Conservation (phyloP, 306 rosid genomes). For the Dicorynia guianensis region DNA sequence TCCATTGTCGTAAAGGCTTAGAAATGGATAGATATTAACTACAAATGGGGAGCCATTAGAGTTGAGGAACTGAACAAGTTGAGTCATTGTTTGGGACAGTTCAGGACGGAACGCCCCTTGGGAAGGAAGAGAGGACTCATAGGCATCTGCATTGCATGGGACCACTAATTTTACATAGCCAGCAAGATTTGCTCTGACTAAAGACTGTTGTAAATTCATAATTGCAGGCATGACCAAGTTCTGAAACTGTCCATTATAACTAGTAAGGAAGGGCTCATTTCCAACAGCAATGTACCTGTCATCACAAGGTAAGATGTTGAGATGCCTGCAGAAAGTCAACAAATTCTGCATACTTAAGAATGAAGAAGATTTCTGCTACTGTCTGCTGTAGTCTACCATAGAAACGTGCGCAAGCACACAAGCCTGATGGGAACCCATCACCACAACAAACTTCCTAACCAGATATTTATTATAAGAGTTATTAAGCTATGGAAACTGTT, state of each 20-base stretch:
- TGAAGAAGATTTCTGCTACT: neutral
- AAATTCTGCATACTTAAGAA: neutral
- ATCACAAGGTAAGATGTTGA: conserved; percentile 33
- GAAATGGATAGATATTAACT: conserved; percentile 93
- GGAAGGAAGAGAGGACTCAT: conserved; percentile 85
- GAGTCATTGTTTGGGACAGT: conserved; percentile 72
- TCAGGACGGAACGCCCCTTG: conserved; percentile 93
- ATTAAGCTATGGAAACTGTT: too few relatives aligned
- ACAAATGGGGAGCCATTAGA: conserved; percentile 93
- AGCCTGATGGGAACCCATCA: too few relatives aligned
- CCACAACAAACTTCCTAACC: too few relatives aligned
- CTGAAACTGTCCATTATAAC: conserved; percentile 81
- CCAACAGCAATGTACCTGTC: conserved; percentile 91
- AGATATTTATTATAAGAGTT: too few relatives aligned
- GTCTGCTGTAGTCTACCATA: neutral
- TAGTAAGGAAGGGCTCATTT: conserved; percentile 91
- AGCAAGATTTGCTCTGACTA: conserved; percentile 82
- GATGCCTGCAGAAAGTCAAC: conserved; percentile 27
- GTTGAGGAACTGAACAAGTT: conserved; percentile 80
- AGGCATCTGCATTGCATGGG: conserved; percentile 97
- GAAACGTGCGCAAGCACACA: too few relatives aligned
- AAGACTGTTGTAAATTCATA: conserved; percentile 85
- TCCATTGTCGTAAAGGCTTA: conserved; percentile 78
- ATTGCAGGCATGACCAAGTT: conserved; percentile 77
- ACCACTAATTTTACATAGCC: conserved; percentile 86